A percentile compares a stretch with the other conserved stretches of the same genome.
Conservation (phyloP, 140 eudicot species). For the Stevia rebaudiana region DNA sequence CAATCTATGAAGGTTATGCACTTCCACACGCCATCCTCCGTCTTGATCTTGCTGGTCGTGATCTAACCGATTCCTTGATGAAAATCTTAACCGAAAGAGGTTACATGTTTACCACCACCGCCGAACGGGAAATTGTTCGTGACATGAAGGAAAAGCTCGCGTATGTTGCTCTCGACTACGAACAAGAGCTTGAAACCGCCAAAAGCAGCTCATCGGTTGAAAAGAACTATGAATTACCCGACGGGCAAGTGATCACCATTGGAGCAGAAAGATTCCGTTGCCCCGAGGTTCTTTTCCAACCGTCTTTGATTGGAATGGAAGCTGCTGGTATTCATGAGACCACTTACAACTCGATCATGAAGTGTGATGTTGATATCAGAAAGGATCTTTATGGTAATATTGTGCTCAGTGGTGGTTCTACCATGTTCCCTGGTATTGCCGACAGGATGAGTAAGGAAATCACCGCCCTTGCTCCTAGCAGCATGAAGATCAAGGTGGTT, state of each 20-base stretch:
- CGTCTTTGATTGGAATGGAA: constrained; percentile 74
- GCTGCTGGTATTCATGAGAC: constrained; percentile 81
- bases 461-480: constrained; percentile 78
- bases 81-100: constrained; percentile 73
- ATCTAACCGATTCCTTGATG: constrained; percentile 64
- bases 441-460: constrained; percentile 85
- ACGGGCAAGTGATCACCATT: constrained; percentile 69
- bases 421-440: constrained; percentile 81
- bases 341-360: constrained; percentile 77
- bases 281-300: constrained; percentile 62
- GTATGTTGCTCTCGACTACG: constrained; percentile 62
- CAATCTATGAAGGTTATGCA: constrained; percentile 68
- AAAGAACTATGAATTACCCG: constrained; percentile 71
- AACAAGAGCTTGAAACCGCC: constrained; percentile 68
- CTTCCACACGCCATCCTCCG: constrained; percentile 75
- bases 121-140: constrained; percentile 83
- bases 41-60: constrained; percentile 73
- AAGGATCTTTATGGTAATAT: constrained; percentile 64
- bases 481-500: constrained; percentile 83
- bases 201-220: constrained; percentile 75
- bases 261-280: constrained; percentile 77
- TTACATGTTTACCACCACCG: constrained; percentile 82
- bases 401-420: constrained; percentile 76
- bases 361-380: constrained; percentile 78
- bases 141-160: constrained; percentile 74